Conservation (phyloP, 2,329 filamentous ascomycete species). For the Aspergillus tamarii region DNA sequence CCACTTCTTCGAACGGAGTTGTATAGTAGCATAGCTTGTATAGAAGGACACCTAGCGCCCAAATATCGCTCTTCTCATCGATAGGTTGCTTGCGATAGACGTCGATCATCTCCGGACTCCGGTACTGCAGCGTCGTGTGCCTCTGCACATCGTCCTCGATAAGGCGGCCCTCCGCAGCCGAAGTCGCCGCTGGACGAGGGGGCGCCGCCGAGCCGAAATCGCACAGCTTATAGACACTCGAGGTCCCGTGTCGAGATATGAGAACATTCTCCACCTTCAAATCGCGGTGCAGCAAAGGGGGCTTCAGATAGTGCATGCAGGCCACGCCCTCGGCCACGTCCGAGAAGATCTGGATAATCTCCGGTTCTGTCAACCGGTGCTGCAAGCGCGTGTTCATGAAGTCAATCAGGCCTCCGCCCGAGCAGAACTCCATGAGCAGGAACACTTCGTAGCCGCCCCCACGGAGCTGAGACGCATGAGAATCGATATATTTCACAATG, state of each 20-base stretch:
- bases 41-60: constrained; percentile 89
- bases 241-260: constrained; percentile 70
- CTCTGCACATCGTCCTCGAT: constrained; percentile 97
- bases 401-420: constrained; percentile 93
- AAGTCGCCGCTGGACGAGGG: constrained; percentile 81
- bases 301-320: constrained; percentile 98
- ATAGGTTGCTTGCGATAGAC: constrained; percentile 96
- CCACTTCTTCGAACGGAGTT: constrained; percentile 96
- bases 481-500: constrained; percentile 98
- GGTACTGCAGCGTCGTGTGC: constrained; percentile 95
- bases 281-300: constrained; percentile 87
- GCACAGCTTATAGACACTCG: constrained; percentile 87
- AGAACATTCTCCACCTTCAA: constrained; percentile 98
- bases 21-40: constrained; percentile 99
- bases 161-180: constrained; percentile 82
- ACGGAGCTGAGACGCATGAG: constrained; percentile 90
- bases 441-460: constrained; percentile 97
- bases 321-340: constrained; percentile 96
- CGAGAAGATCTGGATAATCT: constrained; percentile 95
- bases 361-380: constrained; percentile 93
- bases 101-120: constrained; percentile 98
- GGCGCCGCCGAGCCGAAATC: constrained; percentile 93
- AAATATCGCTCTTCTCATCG: constrained; percentile 98
- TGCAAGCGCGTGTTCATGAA: constrained; percentile 99
- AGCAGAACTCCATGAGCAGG: constrained; percentile 95